Conservation (phyloP, 352 stramenopile genomes). For the Phytophthora nicotianae region DNA sequence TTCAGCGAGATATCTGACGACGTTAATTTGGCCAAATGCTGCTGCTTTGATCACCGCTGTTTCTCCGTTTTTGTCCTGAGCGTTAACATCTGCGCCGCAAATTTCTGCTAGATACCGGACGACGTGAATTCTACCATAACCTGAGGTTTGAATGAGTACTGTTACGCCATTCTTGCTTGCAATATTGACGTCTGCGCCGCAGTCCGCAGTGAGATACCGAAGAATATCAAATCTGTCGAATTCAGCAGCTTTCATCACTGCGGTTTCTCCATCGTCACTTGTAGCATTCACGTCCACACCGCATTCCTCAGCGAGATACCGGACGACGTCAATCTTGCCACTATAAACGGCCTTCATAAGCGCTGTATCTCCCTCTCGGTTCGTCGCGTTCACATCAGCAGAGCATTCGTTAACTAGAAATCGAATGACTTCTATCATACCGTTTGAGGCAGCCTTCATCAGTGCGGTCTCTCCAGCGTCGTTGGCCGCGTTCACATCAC, state of each 20-base stretch:
- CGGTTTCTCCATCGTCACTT: constrained; percentile 1
- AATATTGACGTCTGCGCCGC: constrained; percentile 1
- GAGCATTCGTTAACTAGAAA: too few species aligned
- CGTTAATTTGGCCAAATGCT: not conserved
- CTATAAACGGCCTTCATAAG: too few species aligned
- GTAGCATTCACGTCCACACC: not conserved
- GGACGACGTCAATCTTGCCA: too few species aligned
- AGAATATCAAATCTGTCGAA: constrained; percentile 3
- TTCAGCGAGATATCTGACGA: not conserved
- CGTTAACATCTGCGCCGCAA: not conserved
- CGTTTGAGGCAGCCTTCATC: too few species aligned
- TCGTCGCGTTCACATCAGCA: too few species aligned
- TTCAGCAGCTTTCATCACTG: not conserved
- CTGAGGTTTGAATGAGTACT: not conserved
- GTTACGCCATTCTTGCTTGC: not conserved
- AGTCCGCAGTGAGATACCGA: not conserved
- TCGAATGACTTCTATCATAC: not conserved
- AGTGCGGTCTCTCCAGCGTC: too few species aligned
- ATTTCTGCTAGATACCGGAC: not conserved
- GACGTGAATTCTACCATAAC: not conserved
- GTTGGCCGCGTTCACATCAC: too few species aligned
- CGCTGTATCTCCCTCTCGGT: too few species aligned
- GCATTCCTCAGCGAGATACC: constrained; percentile 3
- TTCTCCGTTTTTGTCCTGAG: not conserved
- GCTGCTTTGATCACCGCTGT: not conserved